Evolutionary conservation across 352 stramenopile species (phyloP), one percentile per base, ranked within the genome.

Genomic region (Globisporangium nodosum): DNA sequence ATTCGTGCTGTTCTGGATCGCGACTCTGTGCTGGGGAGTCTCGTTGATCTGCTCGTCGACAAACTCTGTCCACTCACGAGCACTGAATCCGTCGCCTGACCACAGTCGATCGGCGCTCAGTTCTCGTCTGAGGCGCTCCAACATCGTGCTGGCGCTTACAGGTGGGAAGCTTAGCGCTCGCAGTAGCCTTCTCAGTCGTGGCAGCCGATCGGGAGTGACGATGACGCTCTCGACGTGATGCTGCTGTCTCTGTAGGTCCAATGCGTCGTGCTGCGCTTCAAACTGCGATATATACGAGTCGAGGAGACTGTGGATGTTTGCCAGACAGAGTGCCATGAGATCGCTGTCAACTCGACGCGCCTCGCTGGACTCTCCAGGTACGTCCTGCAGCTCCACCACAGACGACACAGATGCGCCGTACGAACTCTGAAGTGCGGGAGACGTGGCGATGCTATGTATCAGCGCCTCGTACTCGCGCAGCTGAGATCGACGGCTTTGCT

Each of bases 271-370:
- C 51, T 61, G 56, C n/a, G 37, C 47, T 37, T 71, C 67, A 27
- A 88, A 71, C 24, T 60, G 52, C 0, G 52, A 54, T 3, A 78
- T 52, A 4, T 73, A 57, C 3, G 59, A 63, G 45, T 91, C 78
- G 6, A 89, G 43, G 4, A 88, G 54, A 30, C 73, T 78, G 64
- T 91, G 81, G 9, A 89, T 40, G 56, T 86, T 89, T 76, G 75
- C 81, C 13, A 89, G 64, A 21, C 75, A 85, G 52, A 78, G 58
- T 8, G 62, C 68, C 58, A 91, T 76, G 37, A 87, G 58, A 6
- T 80, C 73, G 39, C 59, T 65, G 55, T 87, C 74, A 20, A 58
- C 20, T 15, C 8, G 12, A 3, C 3, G 27, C 20, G 0, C 9
- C 8, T 21, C n/a, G 33, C 2, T 6, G 3, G 30, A 20, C n/a